Conservation (phyloP, 2,329 filamentous ascomycete species). For the Biscogniauxia marginata region DNA sequence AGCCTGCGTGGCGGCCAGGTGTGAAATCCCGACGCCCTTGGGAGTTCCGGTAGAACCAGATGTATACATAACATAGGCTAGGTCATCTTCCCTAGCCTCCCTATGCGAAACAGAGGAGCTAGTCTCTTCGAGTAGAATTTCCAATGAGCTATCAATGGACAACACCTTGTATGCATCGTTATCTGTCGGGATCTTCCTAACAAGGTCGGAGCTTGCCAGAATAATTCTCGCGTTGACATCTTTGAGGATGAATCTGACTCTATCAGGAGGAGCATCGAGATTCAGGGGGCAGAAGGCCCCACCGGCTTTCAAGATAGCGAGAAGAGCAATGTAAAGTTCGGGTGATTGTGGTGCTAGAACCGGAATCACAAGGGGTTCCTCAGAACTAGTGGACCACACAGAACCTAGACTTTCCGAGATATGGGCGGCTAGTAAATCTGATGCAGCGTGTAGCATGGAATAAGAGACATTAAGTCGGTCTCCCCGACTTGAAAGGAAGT, state of each 20-base stretch:
- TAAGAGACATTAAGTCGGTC: conserved; percentile 56
- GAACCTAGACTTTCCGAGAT: conserved; percentile 40
- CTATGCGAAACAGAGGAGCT: background rate
- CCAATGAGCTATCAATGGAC: conserved; percentile 30
- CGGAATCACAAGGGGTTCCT: conserved; percentile 59
- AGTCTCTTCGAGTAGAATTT: background rate
- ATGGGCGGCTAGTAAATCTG: conserved; percentile 53
- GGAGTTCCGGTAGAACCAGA: conserved; percentile 86
- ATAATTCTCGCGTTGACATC: conserved; percentile 72
- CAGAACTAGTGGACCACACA: background rate
- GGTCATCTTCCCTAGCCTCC: conserved; percentile 32
- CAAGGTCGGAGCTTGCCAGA: conserved; percentile 57
- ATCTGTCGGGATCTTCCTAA: conserved; percentile 37
- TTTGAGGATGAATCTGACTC: conserved; percentile 75
- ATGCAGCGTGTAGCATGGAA: conserved; percentile 55
- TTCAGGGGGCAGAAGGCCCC: conserved; percentile 84
- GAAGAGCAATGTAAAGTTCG: conserved; percentile 71
- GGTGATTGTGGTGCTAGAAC: conserved; percentile 75
- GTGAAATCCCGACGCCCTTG: conserved; percentile 83
- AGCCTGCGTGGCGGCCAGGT: conserved; percentile 76
- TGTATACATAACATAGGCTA: conserved; percentile 93
- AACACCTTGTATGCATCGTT: conserved; percentile 34
- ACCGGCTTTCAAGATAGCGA: conserved; percentile 78
- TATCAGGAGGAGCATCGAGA: conserved; percentile 72
- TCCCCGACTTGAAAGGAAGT: conserved; percentile 56